Evolutionary conservation across 2,329 filamentous ascomycete genomes (phyloP), one percentile per base, ranked within the genome.

Genomic region (Bipolaris sorokiniana): DNA sequence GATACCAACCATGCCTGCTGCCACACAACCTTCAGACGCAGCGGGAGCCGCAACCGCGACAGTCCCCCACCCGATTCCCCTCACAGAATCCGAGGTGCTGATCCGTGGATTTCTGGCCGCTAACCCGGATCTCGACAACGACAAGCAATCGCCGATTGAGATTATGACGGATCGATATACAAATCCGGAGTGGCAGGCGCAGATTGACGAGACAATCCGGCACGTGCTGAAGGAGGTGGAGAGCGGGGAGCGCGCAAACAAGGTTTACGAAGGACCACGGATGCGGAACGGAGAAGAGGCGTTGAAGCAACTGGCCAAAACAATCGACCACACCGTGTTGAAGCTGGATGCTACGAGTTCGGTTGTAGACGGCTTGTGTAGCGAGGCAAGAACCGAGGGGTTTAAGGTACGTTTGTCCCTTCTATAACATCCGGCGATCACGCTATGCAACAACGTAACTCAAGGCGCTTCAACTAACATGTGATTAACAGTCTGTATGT

Each of bases 361-460:
- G 15, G 78, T 84, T 56, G 81, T 88, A 54, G 82, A 85, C 68
- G 72, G 69, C 9, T 73, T 87, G 28, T 87, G 85, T 66, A 74
- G 74, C 2, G 85, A 87, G 75, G 85, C 85, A 3, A 75, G 76
- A 48, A 73, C 77, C 3, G 73, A 79, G 46, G 68, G 65, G 3
- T 83, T 83, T 62, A 80, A 78, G 65, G 79, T 81, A 69, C 23
- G 72, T 36, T 16, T 33, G 23, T 48, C 20, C 38, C 6, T 13
- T 45, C 16, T 23, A 38, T 33, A 15, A 20, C 22, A 33, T 26
- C 15, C 15, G 41, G 34, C 33, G n/a, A 18, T 18, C 13, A 11
- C 15, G 38, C 5, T 22, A 41, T 41, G 37, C 10, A 40, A 34
- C 16, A 13, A 10, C 7, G 20, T 13, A 6, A 22, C 22, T 22